Percentiles rank a stretch among this genome's conserved stretches.
phyloP scores from a whole-genome alignment of 441 rosid genomes.

The Brassica balearica region DNA sequence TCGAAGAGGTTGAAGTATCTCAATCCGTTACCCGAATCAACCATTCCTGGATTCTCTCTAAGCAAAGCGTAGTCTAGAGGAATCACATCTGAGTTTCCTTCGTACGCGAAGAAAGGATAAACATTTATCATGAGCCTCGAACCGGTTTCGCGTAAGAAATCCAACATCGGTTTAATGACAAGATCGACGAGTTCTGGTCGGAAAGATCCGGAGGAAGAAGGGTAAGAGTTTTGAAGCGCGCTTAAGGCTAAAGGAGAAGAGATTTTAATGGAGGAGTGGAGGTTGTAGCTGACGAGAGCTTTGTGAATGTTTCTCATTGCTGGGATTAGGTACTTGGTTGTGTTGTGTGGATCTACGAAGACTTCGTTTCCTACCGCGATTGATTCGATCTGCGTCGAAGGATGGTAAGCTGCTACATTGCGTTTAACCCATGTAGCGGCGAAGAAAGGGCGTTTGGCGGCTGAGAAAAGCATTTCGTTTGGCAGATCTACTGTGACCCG shows the following conservation, averaged over 20 bases:
- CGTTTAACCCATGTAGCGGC: slow-evolving; percentile 62
- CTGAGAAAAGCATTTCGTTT: slow-evolving; percentile 62
- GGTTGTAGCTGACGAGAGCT: slow-evolving; percentile 59
- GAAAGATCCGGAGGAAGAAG: slow-evolving; percentile 87
- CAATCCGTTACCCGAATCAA: slow-evolving; percentile 78
- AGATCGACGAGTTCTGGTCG: slow-evolving; percentile 67
- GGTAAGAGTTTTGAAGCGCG: slow-evolving; percentile 79
- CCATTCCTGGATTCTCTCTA: slow-evolving; percentile 85
- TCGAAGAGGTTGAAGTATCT: slow-evolving; percentile 78
- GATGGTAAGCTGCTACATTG: slow-evolving; percentile 69
- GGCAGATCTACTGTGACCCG: slow-evolving; percentile 83
- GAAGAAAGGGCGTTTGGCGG: slow-evolving; percentile 57
- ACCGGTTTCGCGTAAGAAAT: slow-evolving; percentile 82
- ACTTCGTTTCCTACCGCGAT: slow-evolving; percentile 91
- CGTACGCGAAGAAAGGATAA: slow-evolving; percentile 89
- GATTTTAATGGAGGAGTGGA: slow-evolving; percentile 67
- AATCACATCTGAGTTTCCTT: slow-evolving; percentile 83
- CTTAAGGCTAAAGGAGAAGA: slow-evolving; percentile 86
- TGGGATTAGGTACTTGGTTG: slow-evolving; percentile 64
- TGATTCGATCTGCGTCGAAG: slow-evolving; percentile 76
- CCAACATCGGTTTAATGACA: slow-evolving; percentile 75
- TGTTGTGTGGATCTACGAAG: slow-evolving; percentile 72
- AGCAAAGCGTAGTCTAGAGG: slow-evolving; percentile 84
- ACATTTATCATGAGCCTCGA: slow-evolving; percentile 86
- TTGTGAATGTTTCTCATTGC: slow-evolving; percentile 84